Evolutionary conservation across 768 basidiomycete genomes (phyloP), one percentile per base, ranked within the genome.

Genomic region (Rhodotorula toruloides): DNA sequence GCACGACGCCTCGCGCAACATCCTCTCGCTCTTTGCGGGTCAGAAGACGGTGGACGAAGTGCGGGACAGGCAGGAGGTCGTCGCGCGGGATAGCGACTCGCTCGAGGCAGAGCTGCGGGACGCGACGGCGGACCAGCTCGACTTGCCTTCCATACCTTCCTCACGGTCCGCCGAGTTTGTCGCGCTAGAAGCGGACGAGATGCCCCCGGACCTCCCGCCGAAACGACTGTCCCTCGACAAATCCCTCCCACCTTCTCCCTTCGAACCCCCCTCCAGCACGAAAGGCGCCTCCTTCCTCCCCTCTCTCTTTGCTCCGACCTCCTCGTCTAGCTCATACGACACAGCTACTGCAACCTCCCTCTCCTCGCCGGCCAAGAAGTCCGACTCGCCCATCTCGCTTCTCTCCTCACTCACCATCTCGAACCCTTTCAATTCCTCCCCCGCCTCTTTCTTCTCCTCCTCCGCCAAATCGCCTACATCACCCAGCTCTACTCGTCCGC

Each of bases 11-110:
- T 11, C 37, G 4, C 17, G 31, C 2, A 16, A 22, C 2, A 43
- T 67, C 42, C 48, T 71, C 16, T 44, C 58, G 10, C 58, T 67
- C 22, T 67, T 71, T 19, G 70, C 61, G 2, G 70, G 70, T 3
- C 22, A 36, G 7, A 29, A 56, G 40, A 27, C 65, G 8, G 65
- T 71, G 12, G n/a, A 47, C 5, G 13, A n/a, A 0, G 65, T 59
- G 9, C 36, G 36, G 14, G 34, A 21, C 4, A 21, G 47, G 25
- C 43, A 48, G 2, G 31, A 8, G 14, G 43, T 29, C 5, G 43
- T 40, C 36, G n/a, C 29, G 22, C 19, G 17, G 25, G 39, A 55
- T 25, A n/a, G n/a, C n/a, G 64, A 70, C 36, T 32, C 32, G 29
- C 21, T 47, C 36, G 69, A 70, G 53, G 64, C 52, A 0, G 47